Evolutionary conservation across 2,329 filamentous ascomycete genomes (phyloP).

Genomic region (Polychaeton citri): DNA sequence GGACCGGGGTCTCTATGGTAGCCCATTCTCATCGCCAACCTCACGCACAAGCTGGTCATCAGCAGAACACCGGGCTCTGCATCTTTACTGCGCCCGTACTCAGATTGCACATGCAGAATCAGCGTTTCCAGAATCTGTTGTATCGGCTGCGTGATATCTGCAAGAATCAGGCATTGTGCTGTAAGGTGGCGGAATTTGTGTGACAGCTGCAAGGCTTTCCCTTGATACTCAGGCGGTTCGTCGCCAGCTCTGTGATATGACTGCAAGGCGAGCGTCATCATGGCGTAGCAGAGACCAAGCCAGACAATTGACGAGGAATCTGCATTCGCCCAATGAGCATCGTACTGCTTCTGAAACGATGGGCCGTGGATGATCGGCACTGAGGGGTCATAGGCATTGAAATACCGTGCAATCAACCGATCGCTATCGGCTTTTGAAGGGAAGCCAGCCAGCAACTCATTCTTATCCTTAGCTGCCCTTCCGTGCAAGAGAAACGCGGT

Average conservation of each 20-base stretch:
- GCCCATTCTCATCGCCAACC: constrained; percentile 57
- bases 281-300: constrained; percentile 63
- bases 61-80: constrained; percentile 55
- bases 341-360: constrained; percentile 64
- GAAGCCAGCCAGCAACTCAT: constrained; percentile 66
- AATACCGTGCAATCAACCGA: constrained; percentile 75
- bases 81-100: constrained; percentile 61
- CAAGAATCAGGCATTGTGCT: constrained; percentile 62
- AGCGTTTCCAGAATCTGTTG: constrained; percentile 69
- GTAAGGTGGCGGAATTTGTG: constrained; percentile 53
- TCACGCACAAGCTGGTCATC: constrained; percentile 45
- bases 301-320: constrained; percentile 62
- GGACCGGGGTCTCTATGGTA: constrained; percentile 67
- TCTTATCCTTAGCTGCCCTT: constrained; percentile 52
- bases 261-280: constrained; percentile 64
- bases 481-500: constrained; percentile 70
- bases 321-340: constrained; percentile 58
- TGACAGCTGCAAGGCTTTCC: constrained; percentile 40
- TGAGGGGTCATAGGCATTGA: constrained; percentile 63
- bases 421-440: constrained; percentile 75
- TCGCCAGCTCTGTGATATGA: constrained; percentile 70
- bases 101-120: constrained; percentile 61
- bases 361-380: constrained; percentile 50
- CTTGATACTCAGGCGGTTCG: constrained; percentile 65
- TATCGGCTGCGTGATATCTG: constrained; percentile 63